Evolutionary conservation across 225 moss, liverwort and hornwort genomes (phyloP), one percentile per base, ranked within the genome.

Genomic region (Lunularia cruciata): DNA sequence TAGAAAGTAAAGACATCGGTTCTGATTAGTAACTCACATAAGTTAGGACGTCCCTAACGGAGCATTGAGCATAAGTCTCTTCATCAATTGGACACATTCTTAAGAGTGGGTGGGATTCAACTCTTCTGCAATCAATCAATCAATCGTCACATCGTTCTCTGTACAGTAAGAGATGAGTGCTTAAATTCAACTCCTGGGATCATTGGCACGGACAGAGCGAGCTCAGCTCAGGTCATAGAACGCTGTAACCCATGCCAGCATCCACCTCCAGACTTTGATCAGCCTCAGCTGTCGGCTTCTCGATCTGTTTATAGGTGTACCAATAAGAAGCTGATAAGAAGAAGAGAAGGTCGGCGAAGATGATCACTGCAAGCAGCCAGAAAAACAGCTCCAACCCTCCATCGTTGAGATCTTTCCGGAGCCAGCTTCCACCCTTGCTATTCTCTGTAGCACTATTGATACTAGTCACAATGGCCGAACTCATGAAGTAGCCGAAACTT

Each of bases 401-500:
- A 47, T 67, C 20, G 31, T 67, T 67, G 3, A 67, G 45, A 6
- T 30, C 32, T 0, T 22, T 48, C 16, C 15, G 7, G 30, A 67
- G 66, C 66, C 66, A 67, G 48, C 47, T 48, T 4, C 66, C 66
- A 15, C 26, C 43, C 0, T 15, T 4, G 0, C 47, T 14, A 27
- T 30, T 6, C 15, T 36, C 5, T 6, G 87, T 89, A 14, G 68
- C 60, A 0, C 67, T 64, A 72, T 89, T 83, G 71, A 85, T 83
- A 8, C 52, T 55, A 0, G 77, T 80, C 45, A 89, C 89, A 3
- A 87, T 70, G 65, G 79, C 79, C 1, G 78, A 81, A 77, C 85
- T 85, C 36, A 83, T 46, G 56, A 89, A 89, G 36, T 85, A 83
- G 33, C 89, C 89, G 31, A 87, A 76, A 0, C 85, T 79, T 1